Percentiles rank a stretch among this genome's conserved stretches.
Evolutionary conservation across 2,329 filamentous ascomycete species (phyloP).

Genomic region (Nothomitra cinnamomea): DNA sequence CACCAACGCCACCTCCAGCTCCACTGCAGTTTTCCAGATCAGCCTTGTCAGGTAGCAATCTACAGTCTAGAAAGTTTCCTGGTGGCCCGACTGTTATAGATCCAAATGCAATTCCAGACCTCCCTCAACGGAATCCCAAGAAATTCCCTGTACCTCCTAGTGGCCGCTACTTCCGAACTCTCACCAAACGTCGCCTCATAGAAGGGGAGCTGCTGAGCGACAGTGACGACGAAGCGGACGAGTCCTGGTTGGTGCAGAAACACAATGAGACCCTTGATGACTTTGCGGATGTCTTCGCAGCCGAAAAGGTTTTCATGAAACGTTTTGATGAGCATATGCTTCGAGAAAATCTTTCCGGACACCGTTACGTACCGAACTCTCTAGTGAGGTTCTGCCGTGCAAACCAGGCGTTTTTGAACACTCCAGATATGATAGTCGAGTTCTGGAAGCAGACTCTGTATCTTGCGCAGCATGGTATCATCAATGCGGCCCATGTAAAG

Average conservation of each 20-base stretch:
- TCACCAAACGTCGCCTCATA: conserved; percentile 22
- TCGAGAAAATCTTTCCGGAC: conserved; percentile 20
- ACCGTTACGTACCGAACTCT: conserved; percentile 20
- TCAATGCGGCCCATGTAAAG: conserved; percentile 1
- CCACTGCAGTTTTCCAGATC: conserved; percentile 1
- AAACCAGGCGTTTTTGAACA: conserved; percentile 6
- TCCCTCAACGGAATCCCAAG: conserved; percentile 13
- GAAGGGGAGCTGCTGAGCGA: conserved; percentile 24
- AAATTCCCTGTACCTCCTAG: conserved; percentile 20
- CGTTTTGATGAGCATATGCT: conserved; percentile 22
- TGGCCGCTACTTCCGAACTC: conserved; percentile 23
- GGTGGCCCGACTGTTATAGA: conserved; percentile 1
- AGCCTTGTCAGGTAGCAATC: conserved; percentile 3
- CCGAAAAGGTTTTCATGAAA: conserved; percentile 19
- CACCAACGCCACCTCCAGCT: background rate
- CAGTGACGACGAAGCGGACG: conserved; percentile 26
- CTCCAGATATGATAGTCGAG: conserved; percentile 5
- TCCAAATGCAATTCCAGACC: conserved; percentile 10
- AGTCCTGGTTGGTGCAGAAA: conserved; percentile 20
- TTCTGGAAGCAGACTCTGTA: conserved; percentile 7
- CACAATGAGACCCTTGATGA: conserved; percentile 15
- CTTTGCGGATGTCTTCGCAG: conserved; percentile 12
- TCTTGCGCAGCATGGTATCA: conserved; percentile 1
- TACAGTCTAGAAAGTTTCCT: conserved; percentile 10
- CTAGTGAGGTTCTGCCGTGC: conserved; percentile 21